A percentile compares a stretch with the other conserved stretches of the same genome.
Evolutionary conservation across 805 yeast species (phyloP).

Genomic region (Teunomyces panamensis): DNA sequence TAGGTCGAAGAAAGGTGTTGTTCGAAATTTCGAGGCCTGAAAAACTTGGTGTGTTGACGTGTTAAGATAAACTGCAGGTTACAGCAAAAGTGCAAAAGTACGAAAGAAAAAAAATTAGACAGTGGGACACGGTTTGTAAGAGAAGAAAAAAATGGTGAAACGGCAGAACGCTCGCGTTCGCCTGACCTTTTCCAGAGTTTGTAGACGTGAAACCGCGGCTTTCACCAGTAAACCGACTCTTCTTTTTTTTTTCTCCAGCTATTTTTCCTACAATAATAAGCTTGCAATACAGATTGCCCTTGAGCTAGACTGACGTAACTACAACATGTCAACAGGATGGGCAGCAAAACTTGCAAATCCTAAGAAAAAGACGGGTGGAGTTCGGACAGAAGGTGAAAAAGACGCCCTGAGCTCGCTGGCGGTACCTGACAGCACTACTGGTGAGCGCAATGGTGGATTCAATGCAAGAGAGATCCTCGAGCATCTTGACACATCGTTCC

Average conservation of each 20-base stretch:
- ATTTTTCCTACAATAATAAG: too few relatives aligned
- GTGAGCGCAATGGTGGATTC: constrained; percentile 4
- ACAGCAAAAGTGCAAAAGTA: background rate
- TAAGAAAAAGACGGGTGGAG: background rate
- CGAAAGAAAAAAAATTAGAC: background rate
- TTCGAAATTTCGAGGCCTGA: background rate
- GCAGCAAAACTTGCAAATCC: constrained; percentile 13
- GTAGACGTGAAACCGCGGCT: background rate
- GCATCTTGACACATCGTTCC: constrained; percentile 15
- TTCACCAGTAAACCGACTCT: background rate
- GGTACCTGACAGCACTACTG: too few relatives aligned
- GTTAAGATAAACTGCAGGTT: constrained; percentile 1
- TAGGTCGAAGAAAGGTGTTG: background rate
- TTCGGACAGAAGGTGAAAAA: background rate
- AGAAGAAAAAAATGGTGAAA: too few relatives aligned
- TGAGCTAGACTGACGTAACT: too few relatives aligned
- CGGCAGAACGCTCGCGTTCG: too few relatives aligned
- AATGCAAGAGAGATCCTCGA: constrained; percentile 19
- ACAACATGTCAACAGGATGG: constrained; percentile 15
- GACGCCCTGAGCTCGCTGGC: too few relatives aligned
- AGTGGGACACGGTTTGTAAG: background rate
- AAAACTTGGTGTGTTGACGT: constrained; percentile 5
- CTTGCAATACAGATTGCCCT: background rate
- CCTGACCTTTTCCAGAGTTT: background rate
- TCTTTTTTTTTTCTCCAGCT: background rate